Percentiles rank a stretch among this genome's conserved stretches.
Conservation (phyloP, 306 rosid genomes). For the apple (Malus domestica) region DNA sequence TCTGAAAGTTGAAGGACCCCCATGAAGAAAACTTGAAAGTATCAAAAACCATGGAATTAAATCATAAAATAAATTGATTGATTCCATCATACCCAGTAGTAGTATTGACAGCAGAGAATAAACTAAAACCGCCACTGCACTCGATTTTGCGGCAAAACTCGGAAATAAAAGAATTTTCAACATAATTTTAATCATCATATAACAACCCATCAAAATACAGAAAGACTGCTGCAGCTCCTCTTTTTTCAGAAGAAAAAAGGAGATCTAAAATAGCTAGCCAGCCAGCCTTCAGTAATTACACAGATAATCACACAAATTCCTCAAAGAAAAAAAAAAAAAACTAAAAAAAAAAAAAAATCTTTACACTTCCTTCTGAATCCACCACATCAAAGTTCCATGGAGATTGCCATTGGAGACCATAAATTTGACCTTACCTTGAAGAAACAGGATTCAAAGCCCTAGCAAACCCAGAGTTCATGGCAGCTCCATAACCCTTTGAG, state of each 20-base stretch:
- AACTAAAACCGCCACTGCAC: background rate
- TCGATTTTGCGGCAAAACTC: too few species aligned
- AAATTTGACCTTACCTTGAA: constrained; percentile 53
- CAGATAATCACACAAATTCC: constrained; percentile 15
- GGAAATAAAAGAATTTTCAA: constrained; percentile 1
- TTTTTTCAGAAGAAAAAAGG: constrained; percentile 5
- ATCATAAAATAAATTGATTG: background rate
- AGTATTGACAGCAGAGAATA: background rate
- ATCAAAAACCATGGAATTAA: background rate
- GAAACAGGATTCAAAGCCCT: constrained; percentile 94
- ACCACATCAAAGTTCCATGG: background rate
- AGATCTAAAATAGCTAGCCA: background rate
- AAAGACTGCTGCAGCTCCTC: constrained; percentile 14
- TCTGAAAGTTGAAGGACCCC: background rate
- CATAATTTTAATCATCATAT: constrained; percentile 12
- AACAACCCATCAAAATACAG: constrained; percentile 9
- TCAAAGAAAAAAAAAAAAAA: background rate
- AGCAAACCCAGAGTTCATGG: constrained; percentile 84
- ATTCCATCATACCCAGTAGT: background rate
- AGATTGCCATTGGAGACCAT: background rate
- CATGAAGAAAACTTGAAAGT: background rate
- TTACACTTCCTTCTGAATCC: constrained; percentile 28
- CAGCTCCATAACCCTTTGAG: constrained; percentile 95
- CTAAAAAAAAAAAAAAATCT: background rate
- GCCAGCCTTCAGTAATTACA: constrained; percentile 10